These are phyloP conservation scores for Candida gigantensis DNA, from an alignment of 1,139 yeast species.

Conservation along the genomic window DNA sequence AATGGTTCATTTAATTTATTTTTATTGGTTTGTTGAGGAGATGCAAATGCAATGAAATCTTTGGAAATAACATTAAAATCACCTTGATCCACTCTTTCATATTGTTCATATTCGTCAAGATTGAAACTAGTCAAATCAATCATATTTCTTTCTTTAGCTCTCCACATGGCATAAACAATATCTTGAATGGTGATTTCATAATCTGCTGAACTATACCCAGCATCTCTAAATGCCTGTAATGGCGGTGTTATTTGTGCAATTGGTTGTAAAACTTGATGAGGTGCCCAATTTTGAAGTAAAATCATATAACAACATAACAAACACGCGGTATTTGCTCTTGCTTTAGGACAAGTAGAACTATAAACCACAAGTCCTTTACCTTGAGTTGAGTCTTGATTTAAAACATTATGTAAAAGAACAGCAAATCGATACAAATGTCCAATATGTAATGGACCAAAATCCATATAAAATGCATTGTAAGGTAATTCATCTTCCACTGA, in stretches of 20 bases:
- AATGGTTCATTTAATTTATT: conserved; percentile 70
- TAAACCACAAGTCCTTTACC: conserved; percentile 90
- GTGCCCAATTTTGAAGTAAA: conserved; percentile 95
- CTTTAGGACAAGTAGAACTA: conserved; percentile 77
- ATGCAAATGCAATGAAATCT: conserved; percentile 95
- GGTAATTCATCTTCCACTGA: conserved; percentile 91
- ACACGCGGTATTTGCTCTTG: conserved; percentile 93
- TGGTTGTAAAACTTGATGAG: conserved; percentile 95
- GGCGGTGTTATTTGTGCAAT: conserved; percentile 92
- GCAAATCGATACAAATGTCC: conserved; percentile 95
- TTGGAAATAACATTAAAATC: conserved; percentile 91
- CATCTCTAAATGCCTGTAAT: conserved; percentile 91
- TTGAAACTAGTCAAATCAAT: conserved; percentile 86
- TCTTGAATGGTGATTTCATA: conserved; percentile 93
- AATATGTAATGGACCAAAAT: conserved; percentile 93
- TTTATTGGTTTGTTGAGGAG: conserved; percentile 74
- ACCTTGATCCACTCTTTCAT: conserved; percentile 95
- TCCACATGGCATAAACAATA: conserved; percentile 93
- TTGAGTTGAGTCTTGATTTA: conserved; percentile 81
- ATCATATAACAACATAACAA: conserved; percentile 93
- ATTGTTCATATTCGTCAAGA: conserved; percentile 89
- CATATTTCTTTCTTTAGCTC: conserved; percentile 93
- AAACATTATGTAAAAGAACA: conserved; percentile 84
- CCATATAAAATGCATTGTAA: conserved; percentile 90
- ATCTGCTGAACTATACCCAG: conserved; percentile 95